phyloP scores from a whole-genome alignment of 768 basidiomycete genomes.

The Termitomyces sp. region DNA sequence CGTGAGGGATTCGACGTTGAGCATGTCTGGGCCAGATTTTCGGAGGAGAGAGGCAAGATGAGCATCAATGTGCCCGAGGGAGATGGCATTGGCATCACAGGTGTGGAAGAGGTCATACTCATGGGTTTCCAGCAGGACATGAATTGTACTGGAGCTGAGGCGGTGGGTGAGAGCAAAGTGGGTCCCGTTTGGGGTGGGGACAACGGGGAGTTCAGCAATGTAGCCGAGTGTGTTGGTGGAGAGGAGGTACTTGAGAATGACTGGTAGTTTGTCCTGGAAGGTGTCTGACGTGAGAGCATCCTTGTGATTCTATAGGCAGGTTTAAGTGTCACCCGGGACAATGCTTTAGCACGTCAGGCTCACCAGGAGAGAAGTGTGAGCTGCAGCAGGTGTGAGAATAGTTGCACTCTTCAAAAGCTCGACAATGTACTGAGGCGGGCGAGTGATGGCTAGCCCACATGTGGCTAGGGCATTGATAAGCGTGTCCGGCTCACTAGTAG shows the following conservation, averaged over 20 bases:
- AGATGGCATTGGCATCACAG: conserved; percentile 28
- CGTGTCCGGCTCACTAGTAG: conserved; percentile 14
- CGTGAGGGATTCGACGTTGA: conserved; percentile 29
- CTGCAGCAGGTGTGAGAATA: conserved; percentile 23
- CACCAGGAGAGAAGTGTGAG: conserved; percentile 26
- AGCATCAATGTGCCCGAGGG: conserved; percentile 21
- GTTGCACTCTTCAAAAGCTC: conserved; percentile 19
- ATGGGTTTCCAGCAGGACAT: conserved; percentile 23
- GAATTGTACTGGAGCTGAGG: neutral
- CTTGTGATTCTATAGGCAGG: conserved; percentile 11
- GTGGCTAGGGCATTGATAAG: conserved; percentile 25
- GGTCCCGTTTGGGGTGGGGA: conserved; percentile 21
- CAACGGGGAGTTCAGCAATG: conserved; percentile 31
- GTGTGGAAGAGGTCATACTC: conserved; percentile 25
- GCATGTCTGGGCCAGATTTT: conserved; percentile 13
- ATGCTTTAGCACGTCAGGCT: conserved; percentile 5
- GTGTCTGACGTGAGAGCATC: conserved; percentile 3
- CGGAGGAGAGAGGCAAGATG: conserved; percentile 19
- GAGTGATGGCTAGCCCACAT: conserved; percentile 29
- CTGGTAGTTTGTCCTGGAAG: conserved; percentile 1
- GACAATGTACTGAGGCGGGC: conserved; percentile 30
- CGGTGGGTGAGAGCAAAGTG: conserved; percentile 15
- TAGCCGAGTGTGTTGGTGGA: conserved; percentile 25
- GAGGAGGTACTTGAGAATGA: conserved; percentile 30
- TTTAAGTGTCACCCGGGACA: neutral